A percentile compares a stretch with the other conserved stretches of the same genome.
Conservation (phyloP, 768 basidiomycete genomes). For the Mrakia blollopis region DNA sequence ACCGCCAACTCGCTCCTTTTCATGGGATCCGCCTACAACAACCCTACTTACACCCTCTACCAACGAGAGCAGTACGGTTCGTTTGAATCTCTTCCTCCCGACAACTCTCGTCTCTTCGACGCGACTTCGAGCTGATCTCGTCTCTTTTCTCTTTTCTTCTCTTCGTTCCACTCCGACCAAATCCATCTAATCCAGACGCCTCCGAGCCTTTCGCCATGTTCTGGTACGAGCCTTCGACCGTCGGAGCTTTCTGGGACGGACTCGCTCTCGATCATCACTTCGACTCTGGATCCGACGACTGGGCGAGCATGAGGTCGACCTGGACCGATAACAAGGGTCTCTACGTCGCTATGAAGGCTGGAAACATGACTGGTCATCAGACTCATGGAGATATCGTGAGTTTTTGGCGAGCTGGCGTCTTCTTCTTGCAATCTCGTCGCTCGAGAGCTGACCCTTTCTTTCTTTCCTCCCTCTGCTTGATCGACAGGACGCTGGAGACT, state of each 20-base stretch:
- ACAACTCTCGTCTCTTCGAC: neutral
- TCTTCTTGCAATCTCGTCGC: no score
- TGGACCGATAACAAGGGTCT: slow-evolving; percentile 84
- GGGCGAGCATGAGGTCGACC: slow-evolving; percentile 84
- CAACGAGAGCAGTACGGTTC: slow-evolving; percentile 69
- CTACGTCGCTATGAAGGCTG: slow-evolving; percentile 85
- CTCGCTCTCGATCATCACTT: slow-evolving; percentile 78
- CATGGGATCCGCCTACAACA: slow-evolving; percentile 63
- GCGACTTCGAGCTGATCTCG: neutral
- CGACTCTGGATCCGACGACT: slow-evolving; percentile 63
- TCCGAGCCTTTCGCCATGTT: slow-evolving; percentile 78
- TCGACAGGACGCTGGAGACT: slow-evolving; percentile 74
- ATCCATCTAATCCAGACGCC: slow-evolving; percentile 50
- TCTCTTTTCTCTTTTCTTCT: neutral
- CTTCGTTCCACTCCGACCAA: neutral
- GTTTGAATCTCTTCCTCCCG: neutral
- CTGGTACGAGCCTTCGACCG: slow-evolving; percentile 82
- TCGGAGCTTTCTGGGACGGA: slow-evolving; percentile 89
- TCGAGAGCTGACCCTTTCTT: neutral
- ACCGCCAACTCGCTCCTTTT: slow-evolving; percentile 85
- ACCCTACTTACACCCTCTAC: slow-evolving; percentile 72
- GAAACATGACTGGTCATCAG: slow-evolving; percentile 52
- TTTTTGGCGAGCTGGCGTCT: no score
- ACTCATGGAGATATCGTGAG: slow-evolving; percentile 27
- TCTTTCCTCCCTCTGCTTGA: no score